These are phyloP conservation scores for Ambrosia artemisiifolia DNA, from an alignment of 129 eudicot species.

Conservation along the genomic window DNA sequence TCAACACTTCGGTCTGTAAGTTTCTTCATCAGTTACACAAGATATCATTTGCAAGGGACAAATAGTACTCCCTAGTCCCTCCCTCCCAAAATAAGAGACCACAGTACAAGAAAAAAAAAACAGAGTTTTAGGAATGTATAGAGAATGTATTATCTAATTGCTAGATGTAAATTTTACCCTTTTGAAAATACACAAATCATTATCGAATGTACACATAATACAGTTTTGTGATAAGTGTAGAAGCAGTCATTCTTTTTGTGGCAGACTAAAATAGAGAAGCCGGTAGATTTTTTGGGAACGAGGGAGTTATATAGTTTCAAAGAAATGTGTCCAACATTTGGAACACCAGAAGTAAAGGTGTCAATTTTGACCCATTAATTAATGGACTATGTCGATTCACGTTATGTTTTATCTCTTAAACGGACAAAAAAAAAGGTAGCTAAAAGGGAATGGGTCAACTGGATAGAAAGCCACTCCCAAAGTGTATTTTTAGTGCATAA, in stretches of 20 bases:
- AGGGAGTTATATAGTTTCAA: neutral
- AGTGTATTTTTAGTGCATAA: neutral
- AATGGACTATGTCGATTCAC: neutral
- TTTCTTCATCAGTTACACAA: slow-evolving; percentile 7
- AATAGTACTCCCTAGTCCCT: neutral
- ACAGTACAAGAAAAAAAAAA: neutral
- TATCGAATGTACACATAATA: neutral
- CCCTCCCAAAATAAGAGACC: neutral
- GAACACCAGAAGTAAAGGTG: neutral
- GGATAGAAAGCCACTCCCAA: neutral
- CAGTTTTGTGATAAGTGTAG: neutral
- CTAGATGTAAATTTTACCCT: neutral
- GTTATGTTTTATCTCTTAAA: neutral
- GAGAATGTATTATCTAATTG: neutral
- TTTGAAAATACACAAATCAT: neutral
- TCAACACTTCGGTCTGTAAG: slow-evolving; percentile 80
- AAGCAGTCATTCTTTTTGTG: neutral
- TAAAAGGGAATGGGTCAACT: neutral
- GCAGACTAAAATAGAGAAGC: neutral
- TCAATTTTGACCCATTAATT: neutral
- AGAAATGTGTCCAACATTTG: neutral
- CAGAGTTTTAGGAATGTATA: neutral
- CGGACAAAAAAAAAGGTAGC: neutral
- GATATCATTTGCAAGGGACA: neutral
- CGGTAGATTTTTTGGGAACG: neutral